Conservation (phyloP, 164 flowering plant genomes). For the Brasenia schreberi region DNA sequence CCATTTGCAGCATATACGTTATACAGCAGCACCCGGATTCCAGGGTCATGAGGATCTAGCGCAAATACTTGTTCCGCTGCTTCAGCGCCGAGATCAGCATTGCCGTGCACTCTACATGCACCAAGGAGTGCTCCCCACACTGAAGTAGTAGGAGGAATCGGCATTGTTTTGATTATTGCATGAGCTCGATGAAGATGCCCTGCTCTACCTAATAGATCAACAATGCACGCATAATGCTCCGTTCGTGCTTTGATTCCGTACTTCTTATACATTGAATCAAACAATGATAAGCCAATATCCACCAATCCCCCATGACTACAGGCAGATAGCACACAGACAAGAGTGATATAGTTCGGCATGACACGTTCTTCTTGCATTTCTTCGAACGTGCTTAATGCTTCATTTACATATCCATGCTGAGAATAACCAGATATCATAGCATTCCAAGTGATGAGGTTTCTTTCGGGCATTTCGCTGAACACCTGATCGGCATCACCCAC, state of each 20-base stretch:
- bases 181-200: slow-evolving; percentile 69
- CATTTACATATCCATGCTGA: slow-evolving; percentile 57
- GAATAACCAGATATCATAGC: slow-evolving; percentile 73
- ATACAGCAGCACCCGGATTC: slow-evolving; percentile 73
- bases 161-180: slow-evolving; percentile 47
- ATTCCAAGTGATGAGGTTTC: slow-evolving; percentile 68
- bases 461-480: slow-evolving; percentile 40
- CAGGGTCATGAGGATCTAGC: slow-evolving; percentile 79
- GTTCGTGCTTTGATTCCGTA: slow-evolving; percentile 54
- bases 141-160: slow-evolving; percentile 46
- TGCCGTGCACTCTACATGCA: slow-evolving; percentile 57
- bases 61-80: slow-evolving; percentile 62
- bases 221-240: slow-evolving; percentile 90
- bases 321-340: too few relatives aligned
- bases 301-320: slow-evolving; percentile 63
- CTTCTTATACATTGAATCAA: slow-evolving; percentile 47
- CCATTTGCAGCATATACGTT: slow-evolving; percentile 76
- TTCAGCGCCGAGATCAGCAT: slow-evolving; percentile 47
- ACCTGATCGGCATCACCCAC: slow-evolving; percentile 44
- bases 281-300: slow-evolving; percentile 43
- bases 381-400: slow-evolving; percentile 44
- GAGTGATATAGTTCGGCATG: slow-evolving; percentile 54
- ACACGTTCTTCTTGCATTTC: slow-evolving; percentile 28
- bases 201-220: slow-evolving; percentile 71
- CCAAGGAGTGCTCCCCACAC: slow-evolving; percentile 88